Conservation (phyloP, 2,329 filamentous ascomycete species). For the Stemphylium lycopersici region DNA sequence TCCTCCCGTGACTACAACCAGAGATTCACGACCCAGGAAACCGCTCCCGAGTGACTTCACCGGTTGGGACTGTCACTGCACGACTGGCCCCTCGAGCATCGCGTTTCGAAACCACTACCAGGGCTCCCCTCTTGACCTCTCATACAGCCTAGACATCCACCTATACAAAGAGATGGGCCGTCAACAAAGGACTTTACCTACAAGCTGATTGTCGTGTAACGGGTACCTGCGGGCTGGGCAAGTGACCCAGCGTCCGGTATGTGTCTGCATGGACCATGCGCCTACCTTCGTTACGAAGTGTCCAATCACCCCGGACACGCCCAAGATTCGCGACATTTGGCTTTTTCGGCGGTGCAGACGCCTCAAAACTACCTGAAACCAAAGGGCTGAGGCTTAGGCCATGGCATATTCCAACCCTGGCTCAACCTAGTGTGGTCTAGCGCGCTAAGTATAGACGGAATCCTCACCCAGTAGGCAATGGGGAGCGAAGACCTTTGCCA, state of each 20-base stretch:
- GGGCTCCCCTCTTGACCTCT: not conserved
- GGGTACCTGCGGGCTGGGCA: slow-evolving; percentile 25
- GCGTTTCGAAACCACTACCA: not conserved
- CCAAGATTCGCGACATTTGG: slow-evolving; percentile 20
- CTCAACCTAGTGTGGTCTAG: slow-evolving; percentile 14
- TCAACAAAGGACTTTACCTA: slow-evolving; percentile 16
- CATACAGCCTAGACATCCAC: not conserved
- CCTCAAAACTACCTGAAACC: slow-evolving; percentile 34
- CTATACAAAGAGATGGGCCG: slow-evolving; percentile 2
- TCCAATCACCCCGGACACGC: slow-evolving; percentile 30
- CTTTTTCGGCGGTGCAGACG: slow-evolving; percentile 21
- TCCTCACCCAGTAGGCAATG: slow-evolving; percentile 37
- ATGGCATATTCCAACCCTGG: slow-evolving; percentile 41
- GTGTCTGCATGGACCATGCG: slow-evolving; percentile 38
- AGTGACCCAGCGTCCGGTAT: slow-evolving; percentile 21
- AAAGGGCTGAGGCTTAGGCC: slow-evolving; percentile 37
- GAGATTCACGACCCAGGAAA: not conserved
- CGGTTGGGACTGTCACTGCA: not conserved
- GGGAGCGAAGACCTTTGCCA: slow-evolving; percentile 40
- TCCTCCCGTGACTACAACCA: not conserved
- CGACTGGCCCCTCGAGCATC: not conserved
- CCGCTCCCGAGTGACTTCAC: not conserved
- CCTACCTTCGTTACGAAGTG: slow-evolving; percentile 25
- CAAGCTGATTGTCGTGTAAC: slow-evolving; percentile 21
- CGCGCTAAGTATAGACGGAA: slow-evolving; percentile 46